Conservation (phyloP, 805 yeast species). For the Candida nanaspora region DNA sequence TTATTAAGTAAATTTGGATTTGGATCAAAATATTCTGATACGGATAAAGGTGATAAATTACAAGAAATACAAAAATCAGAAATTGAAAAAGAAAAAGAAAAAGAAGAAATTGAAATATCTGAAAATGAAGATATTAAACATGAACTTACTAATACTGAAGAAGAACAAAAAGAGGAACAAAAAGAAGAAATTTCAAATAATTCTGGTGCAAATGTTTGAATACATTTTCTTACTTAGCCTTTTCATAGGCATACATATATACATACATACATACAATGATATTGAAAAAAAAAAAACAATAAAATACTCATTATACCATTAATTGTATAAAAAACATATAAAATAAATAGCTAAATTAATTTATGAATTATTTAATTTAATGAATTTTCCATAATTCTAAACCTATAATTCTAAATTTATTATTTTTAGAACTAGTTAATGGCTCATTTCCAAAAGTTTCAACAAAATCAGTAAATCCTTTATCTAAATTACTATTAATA, state of each 20-base stretch:
- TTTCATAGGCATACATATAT: too few species aligned
- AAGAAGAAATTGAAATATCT: not conserved
- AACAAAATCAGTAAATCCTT: constrained; percentile 74
- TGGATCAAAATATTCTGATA: not conserved
- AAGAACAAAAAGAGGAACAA: not conserved
- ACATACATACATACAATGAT: not conserved
- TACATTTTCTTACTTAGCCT: not conserved
- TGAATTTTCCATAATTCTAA: constrained; percentile 84
- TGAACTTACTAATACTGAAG: not conserved
- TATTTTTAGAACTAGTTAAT: constrained; percentile 36
- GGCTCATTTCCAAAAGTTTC: constrained; percentile 89
- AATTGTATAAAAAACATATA: not conserved
- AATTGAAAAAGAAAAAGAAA: not conserved
- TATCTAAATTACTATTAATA: constrained; percentile 65
- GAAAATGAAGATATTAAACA: too few species aligned
- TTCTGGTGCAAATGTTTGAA: not conserved
- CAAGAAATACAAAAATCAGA: not conserved
- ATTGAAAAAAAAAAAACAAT: not conserved
- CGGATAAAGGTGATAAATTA: not conserved
- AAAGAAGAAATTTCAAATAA: not conserved
- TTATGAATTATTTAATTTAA: too few species aligned
- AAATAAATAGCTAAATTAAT: not conserved
- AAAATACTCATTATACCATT: too few species aligned
- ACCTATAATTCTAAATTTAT: constrained; percentile 67
- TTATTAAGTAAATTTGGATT: not conserved